A percentile compares a stretch with the other conserved stretches of the same genome.
Conservation (phyloP, 176 grass and related monocot genomes). For the Aegilops longissima region DNA sequence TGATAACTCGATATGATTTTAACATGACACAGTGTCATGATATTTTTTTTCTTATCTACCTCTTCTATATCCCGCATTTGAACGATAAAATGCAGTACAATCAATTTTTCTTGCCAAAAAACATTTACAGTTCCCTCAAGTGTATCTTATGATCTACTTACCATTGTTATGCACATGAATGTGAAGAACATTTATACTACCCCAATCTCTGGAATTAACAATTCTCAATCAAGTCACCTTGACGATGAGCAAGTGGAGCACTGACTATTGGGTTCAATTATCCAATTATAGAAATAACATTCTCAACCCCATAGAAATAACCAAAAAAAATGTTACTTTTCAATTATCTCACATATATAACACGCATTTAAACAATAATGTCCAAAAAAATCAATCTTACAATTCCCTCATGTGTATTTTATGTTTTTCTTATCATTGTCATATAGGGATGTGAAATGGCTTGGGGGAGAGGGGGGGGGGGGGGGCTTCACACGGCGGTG, state of each 20-base stretch:
- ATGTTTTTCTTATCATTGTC: too few species aligned
- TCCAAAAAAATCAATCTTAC: too few species aligned
- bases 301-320: neutral
- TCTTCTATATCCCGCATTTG: neutral
- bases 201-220: neutral
- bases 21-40: neutral
- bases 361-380: too few species aligned
- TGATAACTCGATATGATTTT: neutral
- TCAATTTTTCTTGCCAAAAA: neutral
- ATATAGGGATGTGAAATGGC: too few species aligned
- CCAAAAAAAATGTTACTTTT: neutral
- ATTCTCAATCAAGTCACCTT: neutral
- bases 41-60: neutral
- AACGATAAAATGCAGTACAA: neutral
- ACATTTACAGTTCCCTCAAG: neutral
- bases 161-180: too few species aligned
- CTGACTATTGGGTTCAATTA: neutral
- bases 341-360: neutral
- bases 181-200: neutral
- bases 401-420: too few species aligned
- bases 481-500: too few species aligned
- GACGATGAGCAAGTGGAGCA: neutral
- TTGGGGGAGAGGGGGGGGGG: too few species aligned
- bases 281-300: too few species aligned
- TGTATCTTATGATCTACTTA: neutral